Percentiles rank a stretch among this genome's conserved stretches.
These are phyloP conservation scores for Coniella vitis DNA, from an alignment of 2,329 filamentous ascomycete species.

Conservation along the genomic window DNA sequence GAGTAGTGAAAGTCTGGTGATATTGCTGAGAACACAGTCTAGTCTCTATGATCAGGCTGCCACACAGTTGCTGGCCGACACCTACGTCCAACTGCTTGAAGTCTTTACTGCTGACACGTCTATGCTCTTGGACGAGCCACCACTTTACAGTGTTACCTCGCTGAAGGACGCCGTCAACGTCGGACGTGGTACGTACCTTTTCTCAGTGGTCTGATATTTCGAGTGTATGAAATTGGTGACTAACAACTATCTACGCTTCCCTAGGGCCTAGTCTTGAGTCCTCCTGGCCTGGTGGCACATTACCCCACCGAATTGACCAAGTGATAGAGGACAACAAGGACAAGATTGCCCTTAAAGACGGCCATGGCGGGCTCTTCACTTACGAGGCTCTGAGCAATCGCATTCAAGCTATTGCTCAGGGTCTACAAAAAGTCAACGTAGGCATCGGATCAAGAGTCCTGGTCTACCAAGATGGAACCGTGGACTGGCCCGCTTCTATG, in stretches of 20 bases:
- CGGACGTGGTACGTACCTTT: no score
- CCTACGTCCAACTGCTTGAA: constrained; percentile 19
- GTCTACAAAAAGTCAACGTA: constrained; percentile 20
- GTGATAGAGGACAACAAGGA: constrained; percentile 20
- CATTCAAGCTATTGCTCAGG: constrained; percentile 27
- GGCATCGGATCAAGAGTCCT: constrained; percentile 24
- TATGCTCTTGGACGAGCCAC: background rate
- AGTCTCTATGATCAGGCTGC: background rate
- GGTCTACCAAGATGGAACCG: constrained; percentile 31
- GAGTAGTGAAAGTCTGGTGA: constrained; percentile 14
- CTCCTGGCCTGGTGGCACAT: constrained; percentile 26
- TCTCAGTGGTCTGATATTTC: no score
- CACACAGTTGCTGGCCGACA: constrained; percentile 6
- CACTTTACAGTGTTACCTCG: background rate
- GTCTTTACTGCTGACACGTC: constrained; percentile 15
- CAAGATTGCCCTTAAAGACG: constrained; percentile 18
- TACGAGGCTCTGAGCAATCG: constrained; percentile 29
- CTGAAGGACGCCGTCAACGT: constrained; percentile 14
- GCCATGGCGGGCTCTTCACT: constrained; percentile 20
- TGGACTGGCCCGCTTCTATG: constrained; percentile 29
- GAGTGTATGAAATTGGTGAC: no score
- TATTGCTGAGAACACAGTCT: background rate
- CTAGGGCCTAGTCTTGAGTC: background rate
- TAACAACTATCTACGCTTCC: no score
- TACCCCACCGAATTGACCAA: constrained; percentile 30